Evolutionary conservation across 2,329 filamentous ascomycete species (phyloP).

Genomic region (Colletotrichum sp.): DNA sequence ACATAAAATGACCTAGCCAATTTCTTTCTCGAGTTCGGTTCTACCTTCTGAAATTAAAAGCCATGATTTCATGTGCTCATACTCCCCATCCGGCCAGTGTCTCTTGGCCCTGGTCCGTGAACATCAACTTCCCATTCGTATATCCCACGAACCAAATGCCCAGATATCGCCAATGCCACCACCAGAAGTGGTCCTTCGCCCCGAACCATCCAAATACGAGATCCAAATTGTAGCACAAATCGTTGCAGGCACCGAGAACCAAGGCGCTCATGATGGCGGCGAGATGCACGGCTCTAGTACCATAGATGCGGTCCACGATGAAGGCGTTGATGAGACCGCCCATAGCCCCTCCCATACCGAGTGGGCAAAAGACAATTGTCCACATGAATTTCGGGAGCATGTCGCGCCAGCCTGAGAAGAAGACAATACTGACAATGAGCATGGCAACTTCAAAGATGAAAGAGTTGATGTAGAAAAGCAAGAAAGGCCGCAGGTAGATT

Average conservation of each 20-base stretch:
- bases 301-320: background rate
- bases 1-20: background rate
- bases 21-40: background rate
- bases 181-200: background rate
- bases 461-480: background rate
- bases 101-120: background rate
- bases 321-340: background rate
- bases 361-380: background rate
- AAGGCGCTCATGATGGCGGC: background rate
- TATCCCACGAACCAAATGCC: background rate
- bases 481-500: background rate
- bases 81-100: background rate
- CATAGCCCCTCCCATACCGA: background rate
- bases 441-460: background rate
- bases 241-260: background rate
- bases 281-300: background rate
- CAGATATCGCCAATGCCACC: background rate
- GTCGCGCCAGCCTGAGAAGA: background rate
- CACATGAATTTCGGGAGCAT: background rate
- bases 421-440: background rate
- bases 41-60: background rate
- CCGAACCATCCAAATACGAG: background rate
- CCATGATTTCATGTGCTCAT: background rate
- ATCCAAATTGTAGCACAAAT: background rate
- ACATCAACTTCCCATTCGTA: background rate